Evolutionary conservation across 345 rosid species (phyloP), one percentile per base, ranked within the genome.

Genomic region (Lepidium africanum): DNA sequence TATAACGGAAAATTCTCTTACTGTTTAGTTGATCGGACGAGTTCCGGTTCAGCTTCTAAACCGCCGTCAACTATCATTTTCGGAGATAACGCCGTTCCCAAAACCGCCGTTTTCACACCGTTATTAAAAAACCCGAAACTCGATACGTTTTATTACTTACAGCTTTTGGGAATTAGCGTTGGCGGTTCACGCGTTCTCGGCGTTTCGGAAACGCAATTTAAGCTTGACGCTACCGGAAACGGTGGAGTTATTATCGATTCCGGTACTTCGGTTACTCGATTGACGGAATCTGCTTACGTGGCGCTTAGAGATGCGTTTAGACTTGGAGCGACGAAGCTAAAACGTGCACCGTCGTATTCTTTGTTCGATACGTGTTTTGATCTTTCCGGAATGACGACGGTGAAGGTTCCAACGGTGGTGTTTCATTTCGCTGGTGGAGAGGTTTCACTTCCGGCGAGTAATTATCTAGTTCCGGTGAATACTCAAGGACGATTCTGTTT

Each of bases 171-270:
- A 10, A 80, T 91, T 35, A 94, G 99, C 69, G 96, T 94, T 9
- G 97, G 99, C 0, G 95, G 99, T 12, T 43, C 85, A 4, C 95
- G 82, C 63, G 91, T 94, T 67, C 75, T 67, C 0, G 81, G 95
- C 42, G 85, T 91, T 56, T 80, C 77, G 39, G 78, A 92, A 42
- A 81, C 95, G 4, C 71, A 88, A 3, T 94, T 94, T 80, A 87
- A 86, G 71, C 83, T 91, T 35, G 92, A 80, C 60, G 66, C 36
- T 8, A 67, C 81, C 8, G 97, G 99, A 0, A 79, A 84, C 67
- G 97, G 99, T 0, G 99, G 99, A 4, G 92, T 94, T 9, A 85
- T 92, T 4, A 77, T 92, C 6, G 98, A 92, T 64, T 90, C 97
- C 46, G 98, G 98, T 9, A 92, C 93, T 0, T 82, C 94, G 4